Percentiles rank a stretch among this genome's conserved stretches.
Conservation (phyloP, 306 rosid genomes). For the Sphenostylis stenocarpa region DNA sequence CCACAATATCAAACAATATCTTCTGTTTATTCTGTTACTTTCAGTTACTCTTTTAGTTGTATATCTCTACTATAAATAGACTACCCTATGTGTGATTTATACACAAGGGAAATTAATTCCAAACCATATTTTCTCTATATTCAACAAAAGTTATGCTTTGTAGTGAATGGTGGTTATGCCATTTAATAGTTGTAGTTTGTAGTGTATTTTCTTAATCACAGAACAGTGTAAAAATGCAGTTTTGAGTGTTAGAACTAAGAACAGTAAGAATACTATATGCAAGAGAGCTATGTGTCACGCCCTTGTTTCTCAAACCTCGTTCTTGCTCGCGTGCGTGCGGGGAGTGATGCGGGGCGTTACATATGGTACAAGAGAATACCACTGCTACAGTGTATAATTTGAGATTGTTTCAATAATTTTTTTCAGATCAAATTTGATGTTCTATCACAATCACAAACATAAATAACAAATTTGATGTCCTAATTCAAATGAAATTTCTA, state of each 20-base stretch:
- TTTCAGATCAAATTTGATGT: not conserved
- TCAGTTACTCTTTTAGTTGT: too few species aligned
- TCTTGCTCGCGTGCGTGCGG: too few species aligned
- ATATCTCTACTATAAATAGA: too few species aligned
- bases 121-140: too few species aligned
- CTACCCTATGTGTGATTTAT: too few species aligned
- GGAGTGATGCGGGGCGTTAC: too few species aligned
- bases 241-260: not conserved
- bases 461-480: not conserved
- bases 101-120: too few species aligned
- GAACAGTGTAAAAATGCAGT: not conserved
- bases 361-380: not conserved
- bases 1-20: too few species aligned
- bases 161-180: not conserved
- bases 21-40: too few species aligned
- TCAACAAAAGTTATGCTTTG: not conserved
- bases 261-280: not conserved
- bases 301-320: too few species aligned
- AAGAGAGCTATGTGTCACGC: too few species aligned
- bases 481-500: not conserved
- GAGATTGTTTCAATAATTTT: not conserved
- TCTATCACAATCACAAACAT: not conserved
- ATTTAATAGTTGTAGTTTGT: not conserved
- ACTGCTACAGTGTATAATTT: not conserved
- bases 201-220: not conserved